Percentiles rank a stretch among this genome's conserved stretches.
Conservation (phyloP, 176 grass and related monocot genomes). For the Juncus effusus region DNA sequence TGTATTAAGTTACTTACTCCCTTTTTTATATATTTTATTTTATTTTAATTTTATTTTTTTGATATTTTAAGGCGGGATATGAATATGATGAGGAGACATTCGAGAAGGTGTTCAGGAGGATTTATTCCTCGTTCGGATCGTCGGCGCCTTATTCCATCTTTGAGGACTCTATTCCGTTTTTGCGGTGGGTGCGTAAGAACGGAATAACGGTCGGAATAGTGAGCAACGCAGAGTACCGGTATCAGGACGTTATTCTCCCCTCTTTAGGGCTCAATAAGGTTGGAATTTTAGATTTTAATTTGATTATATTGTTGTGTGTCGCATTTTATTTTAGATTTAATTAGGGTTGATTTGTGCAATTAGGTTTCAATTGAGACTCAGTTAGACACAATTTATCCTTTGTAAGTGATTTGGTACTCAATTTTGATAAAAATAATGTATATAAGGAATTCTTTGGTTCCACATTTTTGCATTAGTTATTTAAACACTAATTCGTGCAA, state of each 20-base stretch:
- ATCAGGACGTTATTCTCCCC: slow-evolving; percentile 86
- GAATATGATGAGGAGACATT: slow-evolving; percentile 93
- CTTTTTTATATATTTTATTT: no score
- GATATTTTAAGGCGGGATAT: slow-evolving; percentile 69
- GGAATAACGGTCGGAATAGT: slow-evolving; percentile 79
- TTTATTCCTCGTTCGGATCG: slow-evolving; percentile 90
- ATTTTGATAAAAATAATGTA: no score
- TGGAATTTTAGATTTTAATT: background rate
- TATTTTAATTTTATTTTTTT: slow-evolving; percentile 5
- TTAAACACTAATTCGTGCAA: no score
- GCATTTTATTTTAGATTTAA: no score
- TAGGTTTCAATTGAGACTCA: no score
- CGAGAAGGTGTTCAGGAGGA: slow-evolving; percentile 86
- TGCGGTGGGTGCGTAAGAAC: slow-evolving; percentile 59
- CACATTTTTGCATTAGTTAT: no score
- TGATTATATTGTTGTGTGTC: no score
- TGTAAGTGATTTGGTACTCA: no score
- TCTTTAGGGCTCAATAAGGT: slow-evolving; percentile 62
- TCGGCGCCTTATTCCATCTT: slow-evolving; percentile 79
- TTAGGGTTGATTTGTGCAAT: no score
- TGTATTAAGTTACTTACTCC: no score
- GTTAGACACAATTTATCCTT: no score
- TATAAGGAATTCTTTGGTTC: no score
- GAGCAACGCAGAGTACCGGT: slow-evolving; percentile 92
- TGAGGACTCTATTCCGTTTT: slow-evolving; percentile 67